phyloP scores from a whole-genome alignment of 805 yeast genomes.

The Starmerella floris region DNA sequence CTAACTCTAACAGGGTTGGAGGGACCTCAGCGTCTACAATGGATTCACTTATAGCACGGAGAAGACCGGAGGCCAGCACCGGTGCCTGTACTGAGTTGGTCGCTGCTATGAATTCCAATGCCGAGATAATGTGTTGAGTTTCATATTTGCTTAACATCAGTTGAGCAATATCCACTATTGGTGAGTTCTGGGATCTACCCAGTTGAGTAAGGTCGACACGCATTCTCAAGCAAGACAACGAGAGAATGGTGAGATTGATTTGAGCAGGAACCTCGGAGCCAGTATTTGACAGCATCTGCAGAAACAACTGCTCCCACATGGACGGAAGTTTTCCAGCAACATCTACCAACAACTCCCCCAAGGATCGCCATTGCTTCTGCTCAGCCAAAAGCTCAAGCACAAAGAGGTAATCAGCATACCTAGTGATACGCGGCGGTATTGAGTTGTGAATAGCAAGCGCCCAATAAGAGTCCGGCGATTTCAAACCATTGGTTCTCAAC shows the following conservation, averaged over 20 bases:
- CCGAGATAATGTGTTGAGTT: background rate
- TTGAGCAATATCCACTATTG: conserved; percentile 4
- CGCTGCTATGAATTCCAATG: background rate
- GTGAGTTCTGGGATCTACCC: background rate
- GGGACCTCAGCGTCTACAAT: background rate
- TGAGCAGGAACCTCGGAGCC: background rate
- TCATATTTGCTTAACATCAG: background rate
- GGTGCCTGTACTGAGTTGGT: conserved; percentile 2
- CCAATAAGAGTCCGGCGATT: conserved; percentile 2
- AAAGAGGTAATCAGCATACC: conserved; percentile 16
- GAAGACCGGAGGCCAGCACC: conserved; percentile 8
- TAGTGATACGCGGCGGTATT: conserved; percentile 6
- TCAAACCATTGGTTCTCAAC: background rate
- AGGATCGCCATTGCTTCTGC: conserved; percentile 1
- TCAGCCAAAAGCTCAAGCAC: conserved; percentile 8
- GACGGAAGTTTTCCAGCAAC: conserved; percentile 10
- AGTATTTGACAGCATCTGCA: background rate
- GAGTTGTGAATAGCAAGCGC: conserved; percentile 1
- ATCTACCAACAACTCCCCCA: conserved; percentile 4
- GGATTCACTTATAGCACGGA: conserved; percentile 1
- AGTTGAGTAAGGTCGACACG: background rate
- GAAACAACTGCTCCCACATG: conserved; percentile 11
- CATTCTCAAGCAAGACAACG: background rate
- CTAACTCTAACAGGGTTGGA: background rate
- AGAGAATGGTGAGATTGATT: background rate